Percentiles rank a stretch among this genome's conserved stretches.
Conservation (phyloP, 2,329 filamentous ascomycete species). For the Cladobotryum protrusum region DNA sequence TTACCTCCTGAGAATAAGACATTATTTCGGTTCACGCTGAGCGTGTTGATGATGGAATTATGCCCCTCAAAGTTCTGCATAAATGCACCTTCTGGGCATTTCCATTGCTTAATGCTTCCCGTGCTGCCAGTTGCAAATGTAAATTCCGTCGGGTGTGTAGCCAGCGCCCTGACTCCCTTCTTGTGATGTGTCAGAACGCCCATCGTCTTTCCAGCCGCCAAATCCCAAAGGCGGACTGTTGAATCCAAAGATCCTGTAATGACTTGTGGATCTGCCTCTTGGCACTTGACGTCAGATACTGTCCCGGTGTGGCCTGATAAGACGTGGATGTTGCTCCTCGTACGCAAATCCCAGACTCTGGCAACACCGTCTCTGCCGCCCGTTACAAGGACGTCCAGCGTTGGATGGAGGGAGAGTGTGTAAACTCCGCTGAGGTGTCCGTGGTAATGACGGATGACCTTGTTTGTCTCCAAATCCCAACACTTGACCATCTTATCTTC, state of each 20-base stretch:
- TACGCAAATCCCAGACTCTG: constrained; percentile 97
- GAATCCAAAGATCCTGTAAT: constrained; percentile 90
- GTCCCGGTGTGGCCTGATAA: constrained; percentile 86
- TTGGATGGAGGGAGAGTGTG: constrained; percentile 86
- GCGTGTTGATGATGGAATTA: constrained; percentile 91
- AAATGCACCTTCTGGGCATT: constrained; percentile 93
- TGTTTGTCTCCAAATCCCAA: constrained; percentile 99
- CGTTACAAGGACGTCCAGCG: constrained; percentile 88
- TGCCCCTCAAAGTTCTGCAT: constrained; percentile 99
- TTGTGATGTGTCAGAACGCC: constrained; percentile 97
- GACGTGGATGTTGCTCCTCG: constrained; percentile 91
- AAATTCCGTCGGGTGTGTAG: constrained; percentile 85
- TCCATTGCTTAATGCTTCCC: constrained; percentile 97
- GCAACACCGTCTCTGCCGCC: constrained; percentile 92
- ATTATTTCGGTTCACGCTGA: constrained; percentile 90
- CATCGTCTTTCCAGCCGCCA: constrained; percentile 94
- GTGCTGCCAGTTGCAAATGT: constrained; percentile 93
- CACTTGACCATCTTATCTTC: constrained; percentile 99
- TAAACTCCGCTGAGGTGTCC: constrained; percentile 96
- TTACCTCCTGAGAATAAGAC: constrained; percentile 81
- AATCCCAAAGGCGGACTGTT: constrained; percentile 88
- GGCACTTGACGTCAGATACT: constrained; percentile 81
- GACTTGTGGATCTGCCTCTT: constrained; percentile 94
- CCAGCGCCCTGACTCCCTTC: constrained; percentile 83
- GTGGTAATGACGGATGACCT: constrained; percentile 96